These are phyloP conservation scores for Beauveria bassiana DNA, from an alignment of 2,329 filamentous ascomycete genomes.

Conservation along the genomic window DNA sequence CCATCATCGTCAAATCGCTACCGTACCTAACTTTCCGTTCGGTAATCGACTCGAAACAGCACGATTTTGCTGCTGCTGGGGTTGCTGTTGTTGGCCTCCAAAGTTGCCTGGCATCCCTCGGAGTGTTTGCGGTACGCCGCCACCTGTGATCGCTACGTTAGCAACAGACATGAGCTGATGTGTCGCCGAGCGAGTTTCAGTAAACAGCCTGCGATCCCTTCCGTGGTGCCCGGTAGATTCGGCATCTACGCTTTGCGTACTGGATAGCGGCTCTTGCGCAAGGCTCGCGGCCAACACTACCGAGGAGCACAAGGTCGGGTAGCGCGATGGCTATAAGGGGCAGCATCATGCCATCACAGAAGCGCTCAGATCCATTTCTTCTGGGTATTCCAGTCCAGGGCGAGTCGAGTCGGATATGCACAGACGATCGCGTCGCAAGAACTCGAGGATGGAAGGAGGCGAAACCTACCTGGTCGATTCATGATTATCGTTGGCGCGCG, in stretches of 20 bases:
- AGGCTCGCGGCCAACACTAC: background rate
- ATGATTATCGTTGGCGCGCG: conserved; percentile 25
- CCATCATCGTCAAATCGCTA: conserved; percentile 3
- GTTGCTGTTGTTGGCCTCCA: conserved; percentile 46
- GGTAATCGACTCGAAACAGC: conserved; percentile 52
- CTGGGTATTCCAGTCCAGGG: background rate
- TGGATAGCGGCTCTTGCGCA: background rate
- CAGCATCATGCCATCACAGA: background rate
- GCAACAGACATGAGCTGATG: background rate
- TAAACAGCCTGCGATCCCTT: background rate
- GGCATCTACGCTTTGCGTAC: background rate
- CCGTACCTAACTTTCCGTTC: conserved; percentile 56
- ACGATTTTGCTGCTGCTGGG: conserved; percentile 31
- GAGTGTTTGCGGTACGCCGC: conserved; percentile 53
- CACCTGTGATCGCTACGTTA: conserved; percentile 32
- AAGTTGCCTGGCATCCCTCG: conserved; percentile 56
- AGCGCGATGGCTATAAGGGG: background rate
- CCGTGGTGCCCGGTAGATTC: background rate
- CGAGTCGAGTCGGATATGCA: background rate
- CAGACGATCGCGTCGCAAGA: background rate
- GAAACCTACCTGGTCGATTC: conserved; percentile 53
- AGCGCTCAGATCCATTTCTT: background rate
- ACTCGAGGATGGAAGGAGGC: conserved; percentile 14
- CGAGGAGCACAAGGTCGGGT: background rate
- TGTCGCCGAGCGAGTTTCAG: background rate